Percentiles rank a stretch among this genome's conserved stretches.
Evolutionary conservation across 768 basidiomycete genomes (phyloP).

Genomic region (Hericium erinaceus): DNA sequence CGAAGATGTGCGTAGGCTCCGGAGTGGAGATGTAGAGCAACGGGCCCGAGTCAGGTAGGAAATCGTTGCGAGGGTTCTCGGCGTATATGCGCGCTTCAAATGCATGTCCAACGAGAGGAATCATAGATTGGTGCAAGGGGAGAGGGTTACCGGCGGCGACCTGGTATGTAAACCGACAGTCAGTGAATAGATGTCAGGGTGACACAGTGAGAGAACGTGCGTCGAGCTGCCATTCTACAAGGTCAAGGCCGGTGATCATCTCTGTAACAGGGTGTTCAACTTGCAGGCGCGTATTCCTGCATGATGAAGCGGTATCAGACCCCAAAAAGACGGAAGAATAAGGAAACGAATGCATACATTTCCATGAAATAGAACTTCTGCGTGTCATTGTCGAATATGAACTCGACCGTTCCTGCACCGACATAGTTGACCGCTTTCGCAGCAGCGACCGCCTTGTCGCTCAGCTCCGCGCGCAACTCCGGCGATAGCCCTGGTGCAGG

Average conservation of each 20-base stretch:
- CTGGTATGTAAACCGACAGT: constrained; percentile 22
- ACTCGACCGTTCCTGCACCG: constrained; percentile 92
- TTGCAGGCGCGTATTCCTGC: constrained; percentile 77
- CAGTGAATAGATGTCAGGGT: too few relatives aligned
- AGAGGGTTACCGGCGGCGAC: constrained; percentile 85
- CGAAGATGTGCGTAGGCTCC: constrained; percentile 58
- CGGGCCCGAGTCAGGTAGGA: constrained; percentile 84
- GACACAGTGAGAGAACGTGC: constrained; percentile 23
- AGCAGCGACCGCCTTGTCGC: constrained; percentile 85
- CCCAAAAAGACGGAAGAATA: neutral
- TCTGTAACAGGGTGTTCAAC: constrained; percentile 92
- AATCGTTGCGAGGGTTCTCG: constrained; percentile 88
- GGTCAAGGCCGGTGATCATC: constrained; percentile 89
- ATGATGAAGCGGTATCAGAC: neutral
- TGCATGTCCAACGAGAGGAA: constrained; percentile 86
- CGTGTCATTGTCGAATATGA: constrained; percentile 91
- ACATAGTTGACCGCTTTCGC: constrained; percentile 87
- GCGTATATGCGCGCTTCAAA: constrained; percentile 96
- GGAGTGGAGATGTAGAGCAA: constrained; percentile 80
- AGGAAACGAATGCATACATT: constrained; percentile 45
- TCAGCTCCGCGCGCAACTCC: constrained; percentile 72
- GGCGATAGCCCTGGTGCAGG: constrained; percentile 83
- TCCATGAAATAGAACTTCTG: constrained; percentile 91
- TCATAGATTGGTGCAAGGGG: constrained; percentile 63
- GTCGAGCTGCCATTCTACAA: constrained; percentile 94